Evolutionary conservation across 2,329 filamentous ascomycete genomes (phyloP).

Genomic region (Tricladium varicosporioides): DNA sequence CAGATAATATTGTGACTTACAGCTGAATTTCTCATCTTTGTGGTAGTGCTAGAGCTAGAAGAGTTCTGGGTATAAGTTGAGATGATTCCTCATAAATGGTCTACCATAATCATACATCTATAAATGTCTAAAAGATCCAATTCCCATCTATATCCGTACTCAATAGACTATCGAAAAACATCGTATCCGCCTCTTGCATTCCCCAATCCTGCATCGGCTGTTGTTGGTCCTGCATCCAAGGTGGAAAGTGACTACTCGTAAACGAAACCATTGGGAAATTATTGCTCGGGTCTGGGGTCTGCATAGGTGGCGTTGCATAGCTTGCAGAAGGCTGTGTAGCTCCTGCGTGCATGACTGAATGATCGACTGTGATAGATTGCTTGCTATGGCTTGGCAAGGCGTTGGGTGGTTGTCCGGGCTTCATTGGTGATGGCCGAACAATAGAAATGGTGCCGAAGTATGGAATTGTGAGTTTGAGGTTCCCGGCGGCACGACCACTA

Average conservation of each 20-base stretch:
- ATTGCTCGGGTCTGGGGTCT: background rate
- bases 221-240: constrained; percentile 13
- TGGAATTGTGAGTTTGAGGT: constrained; percentile 32
- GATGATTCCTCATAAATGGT: too few species aligned
- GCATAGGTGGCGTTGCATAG: constrained; percentile 4
- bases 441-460: constrained; percentile 34
- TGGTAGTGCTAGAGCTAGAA: too few species aligned
- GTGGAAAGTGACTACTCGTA: constrained; percentile 23
- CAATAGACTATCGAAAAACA: constrained; percentile 33
- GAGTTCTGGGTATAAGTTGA: too few species aligned
- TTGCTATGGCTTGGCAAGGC: background rate
- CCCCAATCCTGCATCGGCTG: constrained; percentile 23
- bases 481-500: constrained; percentile 16
- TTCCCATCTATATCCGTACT: constrained; percentile 33
- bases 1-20: too few species aligned
- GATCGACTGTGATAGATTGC: constrained; percentile 4
- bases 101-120: background rate
- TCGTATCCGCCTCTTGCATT: constrained; percentile 24
- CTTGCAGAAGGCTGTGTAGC: background rate
- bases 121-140: constrained; percentile 25
- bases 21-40: too few species aligned
- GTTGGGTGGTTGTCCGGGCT: background rate
- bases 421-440: constrained; percentile 12
- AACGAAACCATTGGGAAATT: constrained; percentile 25
- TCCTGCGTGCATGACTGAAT: background rate